Evolutionary conservation across 2,329 filamentous ascomycete genomes (phyloP), one percentile per base, ranked within the genome.

Genomic region (Sclerotinia subarctica): DNA sequence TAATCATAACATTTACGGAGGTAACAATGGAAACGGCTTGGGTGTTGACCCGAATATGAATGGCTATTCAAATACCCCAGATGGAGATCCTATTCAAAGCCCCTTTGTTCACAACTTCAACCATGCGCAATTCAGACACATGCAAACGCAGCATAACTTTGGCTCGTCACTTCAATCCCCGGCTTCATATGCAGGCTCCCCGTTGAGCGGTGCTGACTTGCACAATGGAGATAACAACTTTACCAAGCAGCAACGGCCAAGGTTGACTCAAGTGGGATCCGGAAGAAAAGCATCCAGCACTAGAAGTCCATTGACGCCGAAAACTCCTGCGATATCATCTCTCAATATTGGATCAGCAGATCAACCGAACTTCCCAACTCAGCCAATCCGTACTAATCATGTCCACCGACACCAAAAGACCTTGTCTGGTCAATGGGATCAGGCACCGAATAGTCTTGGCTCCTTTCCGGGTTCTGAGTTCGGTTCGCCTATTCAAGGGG

Each of bases 391-490:
- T 71, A 88, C 89, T 32, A 82, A 88, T 69, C 82, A 84, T 73
- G 82, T 81, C 57, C 82, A 85, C 74, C 82, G 85, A 47, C 91
- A 94, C 77, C 90, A 93, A 73, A 95, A 96, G 81, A 92, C 90
- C 21, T 84, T 92, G 42, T 93, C 93, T n/a, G 90, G 88, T 69
- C 92, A 95, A 77, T 97, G 93, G 92, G 91, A 96, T 73, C 90
- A 92, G 72, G 96, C 92, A 0, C 91, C 93, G 3, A 90, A 88
- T 70, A 96, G 92, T 77, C 85, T 92, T 32, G 90, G 92, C 42
- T 96, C 94, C 11, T 96, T 93, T 77, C 89, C 92, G 63, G 93
- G 94, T 71, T 97, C 94, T 0, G 92, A 92, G 2, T 93, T 96
- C 73, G 90, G 92, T 8, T 97, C 94, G 0, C 94, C 94, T 3